A percentile compares a stretch with the other conserved stretches of the same genome.
Evolutionary conservation across 257 asterid species (phyloP).

Genomic region (Solanum habrochaites): DNA sequence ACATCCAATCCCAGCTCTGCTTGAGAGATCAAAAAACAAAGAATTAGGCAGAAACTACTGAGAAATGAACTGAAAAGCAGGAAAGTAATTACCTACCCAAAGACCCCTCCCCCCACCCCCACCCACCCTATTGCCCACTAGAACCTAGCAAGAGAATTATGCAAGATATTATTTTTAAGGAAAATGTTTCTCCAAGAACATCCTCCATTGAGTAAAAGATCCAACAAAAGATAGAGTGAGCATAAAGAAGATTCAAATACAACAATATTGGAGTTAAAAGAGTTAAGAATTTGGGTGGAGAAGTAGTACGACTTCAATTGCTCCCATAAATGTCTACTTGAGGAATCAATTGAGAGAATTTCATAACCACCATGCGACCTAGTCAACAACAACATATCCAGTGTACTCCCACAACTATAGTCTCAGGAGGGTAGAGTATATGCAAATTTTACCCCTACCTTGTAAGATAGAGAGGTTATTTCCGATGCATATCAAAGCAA

Average conservation of each 20-base stretch:
- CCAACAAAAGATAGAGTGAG: not conserved
- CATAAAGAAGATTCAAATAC: not conserved
- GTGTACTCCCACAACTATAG: not conserved
- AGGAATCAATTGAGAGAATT: not conserved
- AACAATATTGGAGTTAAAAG: not conserved
- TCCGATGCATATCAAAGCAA: not conserved
- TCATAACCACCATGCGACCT: not conserved
- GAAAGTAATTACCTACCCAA: not conserved
- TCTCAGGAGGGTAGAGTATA: not conserved
- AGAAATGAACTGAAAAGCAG: not conserved
- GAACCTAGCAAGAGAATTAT: not conserved
- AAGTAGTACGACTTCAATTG: not conserved
- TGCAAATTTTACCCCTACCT: not conserved
- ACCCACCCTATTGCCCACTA: not conserved
- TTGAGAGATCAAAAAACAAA: not conserved
- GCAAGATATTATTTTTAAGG: not conserved
- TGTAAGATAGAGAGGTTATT: not conserved
- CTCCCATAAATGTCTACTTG: not conserved
- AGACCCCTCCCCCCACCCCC: not conserved
- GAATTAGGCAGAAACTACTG: not conserved
- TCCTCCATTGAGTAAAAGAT: not conserved
- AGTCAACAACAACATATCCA: not conserved
- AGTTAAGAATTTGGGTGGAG: not conserved
- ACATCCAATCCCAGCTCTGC: slow-evolving; percentile 90
- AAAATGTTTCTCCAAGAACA: not conserved